Evolutionary conservation across 495 filamentous ascomycete species (phyloP).

Genomic region (Aspergillus campestris): DNA sequence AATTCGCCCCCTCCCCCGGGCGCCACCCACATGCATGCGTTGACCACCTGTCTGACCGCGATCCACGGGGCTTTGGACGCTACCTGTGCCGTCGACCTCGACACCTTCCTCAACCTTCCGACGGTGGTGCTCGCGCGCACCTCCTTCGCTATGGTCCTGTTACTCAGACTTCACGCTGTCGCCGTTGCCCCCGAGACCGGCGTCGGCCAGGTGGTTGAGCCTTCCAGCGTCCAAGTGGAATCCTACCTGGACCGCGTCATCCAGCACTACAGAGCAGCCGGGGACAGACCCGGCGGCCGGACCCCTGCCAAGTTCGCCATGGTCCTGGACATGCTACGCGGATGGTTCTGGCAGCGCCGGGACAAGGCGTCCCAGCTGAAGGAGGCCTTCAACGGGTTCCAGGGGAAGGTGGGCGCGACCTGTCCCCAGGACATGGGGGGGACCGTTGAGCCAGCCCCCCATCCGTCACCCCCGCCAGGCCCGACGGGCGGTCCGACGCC

Average conservation of each 20-base stretch:
- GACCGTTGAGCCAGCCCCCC: neutral
- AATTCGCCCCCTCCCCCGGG: conserved; percentile 39
- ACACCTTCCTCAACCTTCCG: conserved; percentile 59
- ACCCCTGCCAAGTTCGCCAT: conserved; percentile 70
- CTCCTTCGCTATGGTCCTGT: conserved; percentile 71
- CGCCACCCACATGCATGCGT: conserved; percentile 58
- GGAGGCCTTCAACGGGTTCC: conserved; percentile 15
- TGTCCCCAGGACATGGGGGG: neutral
- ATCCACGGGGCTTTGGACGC: conserved; percentile 68
- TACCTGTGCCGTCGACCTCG: conserved; percentile 52
- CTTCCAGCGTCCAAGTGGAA: conserved; percentile 65
- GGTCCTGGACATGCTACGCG: conserved; percentile 63
- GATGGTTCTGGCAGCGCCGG: conserved; percentile 55
- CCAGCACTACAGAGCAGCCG: conserved; percentile 54
- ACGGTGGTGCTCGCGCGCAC: conserved; percentile 71
- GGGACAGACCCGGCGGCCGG: conserved; percentile 54
- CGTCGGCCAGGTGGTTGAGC: conserved; percentile 68
- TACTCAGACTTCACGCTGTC: conserved; percentile 83
- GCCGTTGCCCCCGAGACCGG: conserved; percentile 59
- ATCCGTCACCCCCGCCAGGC: neutral
- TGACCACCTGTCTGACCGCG: conserved; percentile 61
- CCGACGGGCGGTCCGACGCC: conserved; percentile 38
- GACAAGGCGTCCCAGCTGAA: conserved; percentile 25
- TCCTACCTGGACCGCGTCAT: conserved; percentile 62
- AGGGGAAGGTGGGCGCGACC: neutral